Evolutionary conservation across 2,329 filamentous ascomycete species (phyloP).

Genomic region (Fusarium sp.): DNA sequence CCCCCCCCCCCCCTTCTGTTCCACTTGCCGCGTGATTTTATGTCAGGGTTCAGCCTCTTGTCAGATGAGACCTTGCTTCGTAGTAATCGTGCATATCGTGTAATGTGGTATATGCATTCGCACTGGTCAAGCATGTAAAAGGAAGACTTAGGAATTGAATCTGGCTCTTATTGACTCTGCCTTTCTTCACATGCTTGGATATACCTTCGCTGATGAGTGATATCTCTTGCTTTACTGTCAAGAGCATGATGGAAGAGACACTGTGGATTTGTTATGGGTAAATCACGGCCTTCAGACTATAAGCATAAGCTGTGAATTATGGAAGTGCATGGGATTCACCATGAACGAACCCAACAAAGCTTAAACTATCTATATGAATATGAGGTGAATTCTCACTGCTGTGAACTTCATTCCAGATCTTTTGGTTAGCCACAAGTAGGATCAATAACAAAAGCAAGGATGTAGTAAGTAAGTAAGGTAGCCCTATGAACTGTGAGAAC

Average conservation of each 20-base stretch:
- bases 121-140: neutral
- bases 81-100: neutral
- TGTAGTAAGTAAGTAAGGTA: neutral
- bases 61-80: slow-evolving; percentile 6
- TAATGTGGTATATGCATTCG: neutral
- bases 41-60: neutral
- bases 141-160: neutral
- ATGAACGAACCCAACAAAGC: neutral
- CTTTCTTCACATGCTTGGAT: neutral
- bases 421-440: neutral
- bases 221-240: neutral
- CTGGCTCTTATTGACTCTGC: neutral
- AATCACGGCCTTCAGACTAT: neutral
- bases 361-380: too few relatives aligned
- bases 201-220: neutral
- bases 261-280: neutral
- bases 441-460: neutral
- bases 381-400: neutral
- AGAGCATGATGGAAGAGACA: neutral
- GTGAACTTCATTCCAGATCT: neutral
- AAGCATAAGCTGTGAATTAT: neutral
- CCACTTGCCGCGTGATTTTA: slow-evolving; percentile 8
- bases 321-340: neutral
- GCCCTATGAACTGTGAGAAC: neutral
- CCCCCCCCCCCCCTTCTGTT: neutral